A percentile compares a stretch with the other conserved stretches of the same genome.
These are phyloP conservation scores for Immersiella caudata DNA, from an alignment of 495 filamentous ascomycete species.

Conservation along the genomic window DNA sequence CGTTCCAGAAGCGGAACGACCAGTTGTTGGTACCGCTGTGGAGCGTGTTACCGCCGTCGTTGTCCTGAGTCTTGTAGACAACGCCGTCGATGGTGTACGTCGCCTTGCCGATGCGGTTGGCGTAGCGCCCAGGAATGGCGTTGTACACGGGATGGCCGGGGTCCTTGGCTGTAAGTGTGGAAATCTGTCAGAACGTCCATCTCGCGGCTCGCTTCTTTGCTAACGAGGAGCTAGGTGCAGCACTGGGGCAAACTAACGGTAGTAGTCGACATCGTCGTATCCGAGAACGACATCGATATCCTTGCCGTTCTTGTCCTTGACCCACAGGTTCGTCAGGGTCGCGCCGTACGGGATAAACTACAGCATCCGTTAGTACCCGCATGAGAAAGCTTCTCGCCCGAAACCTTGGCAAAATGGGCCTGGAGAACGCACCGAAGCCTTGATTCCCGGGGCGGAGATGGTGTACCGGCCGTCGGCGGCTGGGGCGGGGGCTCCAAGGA, in stretches of 20 bases:
- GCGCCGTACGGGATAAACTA: constrained; percentile 61
- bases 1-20: constrained; percentile 58
- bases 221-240: neutral
- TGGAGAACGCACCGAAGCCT: constrained; percentile 48
- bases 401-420: neutral
- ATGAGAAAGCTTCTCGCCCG: neutral
- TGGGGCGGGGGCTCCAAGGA: constrained; percentile 29
- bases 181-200: constrained; percentile 5
- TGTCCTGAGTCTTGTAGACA: constrained; percentile 53
- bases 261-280: constrained; percentile 54
- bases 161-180: constrained; percentile 42
- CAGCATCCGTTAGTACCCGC: neutral
- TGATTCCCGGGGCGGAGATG: constrained; percentile 53
- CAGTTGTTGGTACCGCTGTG: constrained; percentile 65
- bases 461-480: constrained; percentile 50
- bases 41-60: constrained; percentile 61
- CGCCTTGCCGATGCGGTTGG: constrained; percentile 59
- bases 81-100: constrained; percentile 55
- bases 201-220: neutral
- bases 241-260: constrained; percentile 39
- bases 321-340: constrained; percentile 59
- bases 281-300: constrained; percentile 58
- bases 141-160: constrained; percentile 55
- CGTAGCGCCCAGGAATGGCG: constrained; percentile 57
- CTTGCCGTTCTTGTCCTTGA: constrained; percentile 58